These are phyloP conservation scores for Globisporangium paddicum DNA, from an alignment of 352 stramenopile species.

Conservation along the genomic window DNA sequence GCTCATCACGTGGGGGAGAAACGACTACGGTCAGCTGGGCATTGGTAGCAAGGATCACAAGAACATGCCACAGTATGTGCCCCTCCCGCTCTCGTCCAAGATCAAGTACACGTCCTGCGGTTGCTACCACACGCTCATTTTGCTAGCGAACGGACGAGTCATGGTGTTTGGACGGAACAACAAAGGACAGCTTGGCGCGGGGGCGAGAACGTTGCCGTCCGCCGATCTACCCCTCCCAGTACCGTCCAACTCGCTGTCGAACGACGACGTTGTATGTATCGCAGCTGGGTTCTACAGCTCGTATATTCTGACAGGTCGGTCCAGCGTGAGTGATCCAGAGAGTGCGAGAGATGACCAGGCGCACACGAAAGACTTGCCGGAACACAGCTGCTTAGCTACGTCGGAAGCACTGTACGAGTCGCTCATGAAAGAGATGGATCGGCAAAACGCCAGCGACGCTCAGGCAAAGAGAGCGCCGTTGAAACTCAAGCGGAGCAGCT, in stretches of 20 bases:
- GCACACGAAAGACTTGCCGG: slow-evolving; percentile 50
- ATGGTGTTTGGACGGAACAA: slow-evolving; percentile 90
- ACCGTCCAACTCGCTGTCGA: slow-evolving; percentile 64
- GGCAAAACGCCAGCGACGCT: slow-evolving; percentile 20
- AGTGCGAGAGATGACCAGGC: slow-evolving; percentile 26
- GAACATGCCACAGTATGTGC: slow-evolving; percentile 72
- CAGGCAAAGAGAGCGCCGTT: slow-evolving; percentile 21
- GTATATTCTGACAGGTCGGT: slow-evolving; percentile 82
- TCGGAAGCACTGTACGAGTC: slow-evolving; percentile 80
- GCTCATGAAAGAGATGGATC: slow-evolving; percentile 86
- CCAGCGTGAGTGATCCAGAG: slow-evolving; percentile 32
- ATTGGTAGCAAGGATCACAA: slow-evolving; percentile 89
- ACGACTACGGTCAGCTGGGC: slow-evolving; percentile 84
- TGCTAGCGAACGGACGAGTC: slow-evolving; percentile 70
- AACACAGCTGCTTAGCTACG: slow-evolving; percentile 51
- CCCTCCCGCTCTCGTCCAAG: slow-evolving; percentile 71
- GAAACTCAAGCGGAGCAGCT: slow-evolving; percentile 40
- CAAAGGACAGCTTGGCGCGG: slow-evolving; percentile 78
- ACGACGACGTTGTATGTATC: slow-evolving; percentile 79
- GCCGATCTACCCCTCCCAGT: slow-evolving; percentile 77
- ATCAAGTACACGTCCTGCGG: slow-evolving; percentile 76
- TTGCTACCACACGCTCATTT: slow-evolving; percentile 80
- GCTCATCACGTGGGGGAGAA: slow-evolving; percentile 79
- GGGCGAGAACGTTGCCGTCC: slow-evolving; percentile 69
- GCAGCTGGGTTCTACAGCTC: slow-evolving; percentile 87